Evolutionary conservation across 306 rosid genomes (phyloP).

Genomic region (Ochetophila trinervis): DNA sequence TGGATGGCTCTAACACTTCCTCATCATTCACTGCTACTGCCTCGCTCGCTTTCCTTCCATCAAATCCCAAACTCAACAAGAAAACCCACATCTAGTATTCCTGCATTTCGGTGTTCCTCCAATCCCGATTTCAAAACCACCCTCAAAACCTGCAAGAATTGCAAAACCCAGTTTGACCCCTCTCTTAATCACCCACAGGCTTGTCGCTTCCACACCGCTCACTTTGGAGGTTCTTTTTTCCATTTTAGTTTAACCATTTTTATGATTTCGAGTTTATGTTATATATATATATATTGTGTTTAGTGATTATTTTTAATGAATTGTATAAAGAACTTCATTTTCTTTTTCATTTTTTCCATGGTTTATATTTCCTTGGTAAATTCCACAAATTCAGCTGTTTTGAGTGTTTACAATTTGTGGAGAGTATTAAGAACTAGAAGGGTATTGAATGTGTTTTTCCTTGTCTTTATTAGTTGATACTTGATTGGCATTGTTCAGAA

Average conservation of each 20-base stretch:
- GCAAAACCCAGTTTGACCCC: slow-evolving; percentile 80
- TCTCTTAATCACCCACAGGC: slow-evolving; percentile 67
- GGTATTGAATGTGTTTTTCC: too few relatives aligned
- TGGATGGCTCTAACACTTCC: slow-evolving; percentile 17
- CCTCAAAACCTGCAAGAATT: slow-evolving; percentile 78
- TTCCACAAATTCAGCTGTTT: too few relatives aligned
- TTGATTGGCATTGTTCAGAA: too few relatives aligned
- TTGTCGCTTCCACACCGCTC: slow-evolving; percentile 87
- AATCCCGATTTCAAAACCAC: slow-evolving; percentile 25
- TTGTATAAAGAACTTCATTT: too few relatives aligned
- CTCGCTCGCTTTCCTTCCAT: slow-evolving; percentile 22
- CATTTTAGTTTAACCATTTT: background rate
- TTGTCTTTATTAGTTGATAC: too few relatives aligned
- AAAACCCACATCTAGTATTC: slow-evolving; percentile 24
- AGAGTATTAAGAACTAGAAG: too few relatives aligned
- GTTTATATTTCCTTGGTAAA: too few relatives aligned
- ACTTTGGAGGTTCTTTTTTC: slow-evolving; percentile 64
- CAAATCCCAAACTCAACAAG: slow-evolving; percentile 6
- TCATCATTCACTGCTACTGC: slow-evolving; percentile 24
- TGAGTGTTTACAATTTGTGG: too few relatives aligned
- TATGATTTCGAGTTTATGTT: background rate
- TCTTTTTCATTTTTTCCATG: too few relatives aligned
- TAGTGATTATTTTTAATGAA: too few relatives aligned
- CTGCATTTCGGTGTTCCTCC: slow-evolving; percentile 45
- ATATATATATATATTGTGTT: too few relatives aligned